A percentile compares a stretch with the other conserved stretches of the same genome.
Evolutionary conservation across 345 rosid genomes (phyloP).

Genomic region (Citropsis articulata): DNA sequence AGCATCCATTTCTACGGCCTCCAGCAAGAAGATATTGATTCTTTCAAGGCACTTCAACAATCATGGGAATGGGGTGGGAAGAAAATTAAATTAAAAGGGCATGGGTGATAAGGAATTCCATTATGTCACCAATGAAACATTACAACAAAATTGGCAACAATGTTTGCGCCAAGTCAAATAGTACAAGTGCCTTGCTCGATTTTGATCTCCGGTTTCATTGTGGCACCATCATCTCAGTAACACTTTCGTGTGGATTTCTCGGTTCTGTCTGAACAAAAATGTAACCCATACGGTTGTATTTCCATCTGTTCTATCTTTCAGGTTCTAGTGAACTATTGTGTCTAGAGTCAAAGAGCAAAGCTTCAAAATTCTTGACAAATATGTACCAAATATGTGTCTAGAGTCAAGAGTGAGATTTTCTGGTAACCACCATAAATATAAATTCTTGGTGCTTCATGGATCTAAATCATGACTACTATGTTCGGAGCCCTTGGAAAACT

Average conservation of each 20-base stretch:
- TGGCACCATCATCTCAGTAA: background rate
- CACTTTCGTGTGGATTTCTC: background rate
- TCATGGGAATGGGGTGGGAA: background rate
- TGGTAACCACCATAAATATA: background rate
- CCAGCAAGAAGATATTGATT: no score
- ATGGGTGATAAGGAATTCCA: background rate
- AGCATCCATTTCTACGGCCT: no score
- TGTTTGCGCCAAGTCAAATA: background rate
- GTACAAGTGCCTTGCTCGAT: no score
- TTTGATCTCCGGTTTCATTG: background rate
- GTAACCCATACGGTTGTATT: background rate
- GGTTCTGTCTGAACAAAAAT: background rate
- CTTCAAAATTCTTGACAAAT: background rate
- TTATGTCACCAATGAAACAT: background rate
- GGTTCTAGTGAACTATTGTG: background rate
- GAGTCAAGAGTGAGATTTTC: background rate
- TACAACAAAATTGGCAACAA: background rate
- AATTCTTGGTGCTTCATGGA: background rate
- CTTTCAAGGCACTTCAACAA: background rate
- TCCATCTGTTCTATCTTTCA: background rate
- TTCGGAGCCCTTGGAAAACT: slow-evolving; percentile 40
- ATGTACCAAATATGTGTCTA: background rate
- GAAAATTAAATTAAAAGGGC: background rate
- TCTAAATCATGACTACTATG: slow-evolving; percentile 7
- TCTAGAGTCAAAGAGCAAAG: background rate